Percentiles rank a stretch among this genome's conserved stretches.
These are phyloP conservation scores for Scedosporium boydii DNA, from an alignment of 2,329 filamentous ascomycete species.

Conservation along the genomic window DNA sequence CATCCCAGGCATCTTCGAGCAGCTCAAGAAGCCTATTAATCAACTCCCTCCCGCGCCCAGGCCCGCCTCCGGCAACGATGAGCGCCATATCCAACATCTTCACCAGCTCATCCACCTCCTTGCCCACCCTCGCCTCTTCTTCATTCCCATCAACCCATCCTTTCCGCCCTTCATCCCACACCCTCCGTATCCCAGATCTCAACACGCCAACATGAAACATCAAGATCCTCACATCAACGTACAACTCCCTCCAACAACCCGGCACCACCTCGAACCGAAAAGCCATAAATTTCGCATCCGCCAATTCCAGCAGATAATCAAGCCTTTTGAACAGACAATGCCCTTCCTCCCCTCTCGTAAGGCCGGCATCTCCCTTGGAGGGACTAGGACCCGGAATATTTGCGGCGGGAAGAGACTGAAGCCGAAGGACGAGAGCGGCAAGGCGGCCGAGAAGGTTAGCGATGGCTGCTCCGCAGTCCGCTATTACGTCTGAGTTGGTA, in stretches of 20 bases:
- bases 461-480: conserved; percentile 12
- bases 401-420: conserved; percentile 11
- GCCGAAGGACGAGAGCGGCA: conserved; percentile 14
- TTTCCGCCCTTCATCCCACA: not conserved
- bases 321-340: conserved; percentile 30
- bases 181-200: not conserved
- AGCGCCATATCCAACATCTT: conserved; percentile 64
- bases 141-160: not conserved
- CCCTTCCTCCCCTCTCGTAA: conserved; percentile 4
- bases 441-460: conserved; percentile 20
- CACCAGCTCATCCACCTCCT: conserved; percentile 45
- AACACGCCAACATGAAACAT: conserved; percentile 36
- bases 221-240: conserved; percentile 60
- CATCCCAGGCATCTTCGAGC: conserved; percentile 6
- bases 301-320: conserved; percentile 47
- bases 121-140: conserved; percentile 9
- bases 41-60: conserved; percentile 11
- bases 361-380: not conserved
- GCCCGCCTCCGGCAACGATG: conserved; percentile 38
- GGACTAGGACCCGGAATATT: not conserved
- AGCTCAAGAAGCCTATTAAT: conserved; percentile 9
- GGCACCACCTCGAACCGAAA: conserved; percentile 60
- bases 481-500: not conserved
- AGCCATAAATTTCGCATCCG: conserved; percentile 59
- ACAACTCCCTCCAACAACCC: conserved; percentile 58